Conservation (phyloP, 2,329 filamentous ascomycete genomes). For the Neofusicoccum cordaticola region DNA sequence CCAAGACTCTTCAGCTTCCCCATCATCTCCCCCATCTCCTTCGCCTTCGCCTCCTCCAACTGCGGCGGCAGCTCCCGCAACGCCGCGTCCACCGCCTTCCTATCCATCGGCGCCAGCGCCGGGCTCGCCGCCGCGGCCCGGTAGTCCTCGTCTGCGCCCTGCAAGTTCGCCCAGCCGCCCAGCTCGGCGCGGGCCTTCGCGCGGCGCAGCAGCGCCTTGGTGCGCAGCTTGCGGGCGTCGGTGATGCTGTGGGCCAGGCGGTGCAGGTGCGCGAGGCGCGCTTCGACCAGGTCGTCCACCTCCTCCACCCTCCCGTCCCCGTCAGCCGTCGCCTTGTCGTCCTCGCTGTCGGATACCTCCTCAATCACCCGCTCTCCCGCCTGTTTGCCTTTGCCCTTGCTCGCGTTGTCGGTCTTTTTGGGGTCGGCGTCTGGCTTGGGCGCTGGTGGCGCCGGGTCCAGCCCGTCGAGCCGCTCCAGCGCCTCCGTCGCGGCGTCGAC, state of each 20-base stretch:
- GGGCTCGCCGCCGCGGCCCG: slow-evolving; percentile 59
- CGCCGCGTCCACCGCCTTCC: slow-evolving; percentile 64
- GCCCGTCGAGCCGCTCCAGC: slow-evolving; percentile 66
- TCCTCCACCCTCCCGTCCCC: slow-evolving; percentile 42
- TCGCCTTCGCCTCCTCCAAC: slow-evolving; percentile 75
- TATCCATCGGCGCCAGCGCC: slow-evolving; percentile 64
- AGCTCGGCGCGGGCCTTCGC: slow-evolving; percentile 69
- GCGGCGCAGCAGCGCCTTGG: slow-evolving; percentile 78
- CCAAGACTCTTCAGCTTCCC: slow-evolving; percentile 89
- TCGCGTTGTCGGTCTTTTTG: slow-evolving; percentile 21
- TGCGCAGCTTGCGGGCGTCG: slow-evolving; percentile 73
- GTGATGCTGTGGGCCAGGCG: slow-evolving; percentile 37
- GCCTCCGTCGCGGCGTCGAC: slow-evolving; percentile 70
- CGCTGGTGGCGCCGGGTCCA: slow-evolving; percentile 46
- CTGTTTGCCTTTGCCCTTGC: slow-evolving; percentile 26
- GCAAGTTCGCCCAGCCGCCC: slow-evolving; percentile 75
- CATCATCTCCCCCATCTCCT: slow-evolving; percentile 96
- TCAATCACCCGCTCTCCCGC: slow-evolving; percentile 30
- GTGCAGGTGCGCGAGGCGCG: not conserved
- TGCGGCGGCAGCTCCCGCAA: slow-evolving; percentile 63
- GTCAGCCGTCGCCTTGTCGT: slow-evolving; percentile 39
- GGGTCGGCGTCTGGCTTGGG: not conserved
- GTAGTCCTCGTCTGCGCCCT: slow-evolving; percentile 80
- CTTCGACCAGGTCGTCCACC: slow-evolving; percentile 31
- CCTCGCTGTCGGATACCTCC: slow-evolving; percentile 42